A percentile compares a stretch with the other conserved stretches of the same genome.
These are phyloP conservation scores for Annulohypoxylon stygium DNA, from an alignment of 495 filamentous ascomycete genomes.

Conservation along the genomic window DNA sequence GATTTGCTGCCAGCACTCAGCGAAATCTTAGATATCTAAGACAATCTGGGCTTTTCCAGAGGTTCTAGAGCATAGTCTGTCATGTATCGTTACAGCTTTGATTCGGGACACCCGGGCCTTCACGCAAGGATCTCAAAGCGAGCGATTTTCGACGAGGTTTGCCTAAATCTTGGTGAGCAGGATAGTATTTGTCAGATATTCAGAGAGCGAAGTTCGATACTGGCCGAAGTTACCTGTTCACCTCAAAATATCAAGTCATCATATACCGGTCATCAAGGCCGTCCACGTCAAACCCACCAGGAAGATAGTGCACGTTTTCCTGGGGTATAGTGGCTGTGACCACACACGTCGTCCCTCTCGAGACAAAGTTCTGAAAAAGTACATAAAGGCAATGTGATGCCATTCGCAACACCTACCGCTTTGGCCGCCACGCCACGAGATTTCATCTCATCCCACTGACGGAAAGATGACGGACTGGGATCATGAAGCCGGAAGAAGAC, in stretches of 20 bases:
- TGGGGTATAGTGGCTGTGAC: constrained; percentile 57
- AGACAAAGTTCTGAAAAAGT: constrained; percentile 55
- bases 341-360: constrained; percentile 61
- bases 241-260: constrained; percentile 64
- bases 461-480: constrained; percentile 54
- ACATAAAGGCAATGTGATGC: constrained; percentile 59
- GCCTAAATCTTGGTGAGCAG: background rate
- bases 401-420: constrained; percentile 65
- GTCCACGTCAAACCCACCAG: constrained; percentile 60
- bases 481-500: constrained; percentile 54
- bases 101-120: constrained; percentile 59
- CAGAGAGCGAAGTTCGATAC: constrained; percentile 60
- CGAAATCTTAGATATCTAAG: constrained; percentile 57
- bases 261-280: constrained; percentile 62
- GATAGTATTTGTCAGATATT: constrained; percentile 60
- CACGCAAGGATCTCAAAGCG: constrained; percentile 43
- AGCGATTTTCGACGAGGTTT: background rate
- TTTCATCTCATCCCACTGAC: constrained; percentile 59
- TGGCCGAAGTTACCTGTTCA: constrained; percentile 54
- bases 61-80: constrained; percentile 56
- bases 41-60: constrained; percentile 58
- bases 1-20: constrained; percentile 54
- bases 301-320: constrained; percentile 62
- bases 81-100: constrained; percentile 57
- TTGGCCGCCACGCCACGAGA: constrained; percentile 64